Evolutionary conservation across 2,329 filamentous ascomycete species (phyloP).

Genomic region (Trematosphaeria pertusa): DNA sequence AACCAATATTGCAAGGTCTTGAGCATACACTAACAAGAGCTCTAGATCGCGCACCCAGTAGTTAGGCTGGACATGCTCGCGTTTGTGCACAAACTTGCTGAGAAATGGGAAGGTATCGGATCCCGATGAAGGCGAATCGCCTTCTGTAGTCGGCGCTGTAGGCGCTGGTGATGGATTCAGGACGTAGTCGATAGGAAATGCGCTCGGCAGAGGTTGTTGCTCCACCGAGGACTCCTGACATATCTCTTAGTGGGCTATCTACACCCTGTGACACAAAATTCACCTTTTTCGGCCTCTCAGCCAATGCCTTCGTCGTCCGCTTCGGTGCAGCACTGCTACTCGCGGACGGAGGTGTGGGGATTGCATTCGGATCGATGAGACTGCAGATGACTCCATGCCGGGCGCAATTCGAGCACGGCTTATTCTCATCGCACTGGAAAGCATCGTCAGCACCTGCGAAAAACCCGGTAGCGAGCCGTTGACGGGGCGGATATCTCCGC

Average conservation of each 20-base stretch:
- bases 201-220: slow-evolving; percentile 14
- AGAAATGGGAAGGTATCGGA: slow-evolving; percentile 43
- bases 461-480: slow-evolving; percentile 9
- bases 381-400: slow-evolving; percentile 47
- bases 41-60: slow-evolving; percentile 44
- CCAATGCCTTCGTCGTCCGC: slow-evolving; percentile 18
- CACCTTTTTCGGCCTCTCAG: slow-evolving; percentile 26
- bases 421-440: slow-evolving; percentile 47
- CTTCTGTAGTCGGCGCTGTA: slow-evolving; percentile 23
- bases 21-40: slow-evolving; percentile 34
- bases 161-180: slow-evolving; percentile 24
- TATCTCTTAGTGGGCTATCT: slow-evolving; percentile 1
- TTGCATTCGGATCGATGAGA: slow-evolving; percentile 33
- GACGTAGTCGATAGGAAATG: slow-evolving; percentile 30
- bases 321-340: slow-evolving; percentile 17
- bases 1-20: background rate
- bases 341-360: slow-evolving; percentile 16
- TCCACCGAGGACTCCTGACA: slow-evolving; percentile 18
- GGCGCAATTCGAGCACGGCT: slow-evolving; percentile 47
- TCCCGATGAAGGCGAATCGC: slow-evolving; percentile 33
- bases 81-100: slow-evolving; percentile 35
- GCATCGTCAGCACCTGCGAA: slow-evolving; percentile 15
- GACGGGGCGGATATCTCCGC: background rate
- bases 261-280: slow-evolving; percentile 5
- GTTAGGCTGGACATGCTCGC: slow-evolving; percentile 26